Base-by-base conservation (phyloP, 2,329 filamentous ascomycete species). In the Pseudocercospora vitis region DNA sequence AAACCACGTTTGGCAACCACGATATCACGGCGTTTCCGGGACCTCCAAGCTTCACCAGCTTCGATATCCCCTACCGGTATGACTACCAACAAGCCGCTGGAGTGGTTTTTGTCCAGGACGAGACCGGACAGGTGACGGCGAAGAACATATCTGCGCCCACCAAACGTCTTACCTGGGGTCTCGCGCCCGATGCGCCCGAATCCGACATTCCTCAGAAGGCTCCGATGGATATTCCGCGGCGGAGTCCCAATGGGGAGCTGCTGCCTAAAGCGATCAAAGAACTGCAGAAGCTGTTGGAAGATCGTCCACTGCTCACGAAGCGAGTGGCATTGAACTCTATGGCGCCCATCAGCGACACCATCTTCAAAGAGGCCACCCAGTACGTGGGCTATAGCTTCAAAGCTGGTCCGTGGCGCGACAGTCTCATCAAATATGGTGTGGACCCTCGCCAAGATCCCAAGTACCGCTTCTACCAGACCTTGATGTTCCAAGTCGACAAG, bases 381-480 rank as follows among this genome's bases (percentile, higher is more conserved):
- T 92, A 94, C 64, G 84, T 89, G 3, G 91, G 88, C 7, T 99
- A 96, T 73, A 89, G 91, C 72, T 96, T 97, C 78, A 87, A 88
- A 55, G 90, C 88, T 18, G 94, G 94, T 0, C 91, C 94, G 0
- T 99, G 90, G 87, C 83, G 90, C 59, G 91, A 97, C 70, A 86
- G 88, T 2, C 84, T 96, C 50, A 83, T 96, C 59, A 84, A 81
- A 42, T 94, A 91, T 70, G 92, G 92, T 7, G 73, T 95, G 16
- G 94, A 99, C 68, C 94, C 94, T 2, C 83, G 94, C 29, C 81
- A 74, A 11, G 86, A 91, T 57, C 84, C 88, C 0, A 81, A 84
- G 51, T 91, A 87, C 67, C 86, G 91, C 28, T 77, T 84, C 50
- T 97, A 95, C 70, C 94, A 99, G 72, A 95, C 90, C 0, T 78